Conservation (phyloP, 2,329 filamentous ascomycete genomes). For the Aspergillus nomiae region DNA sequence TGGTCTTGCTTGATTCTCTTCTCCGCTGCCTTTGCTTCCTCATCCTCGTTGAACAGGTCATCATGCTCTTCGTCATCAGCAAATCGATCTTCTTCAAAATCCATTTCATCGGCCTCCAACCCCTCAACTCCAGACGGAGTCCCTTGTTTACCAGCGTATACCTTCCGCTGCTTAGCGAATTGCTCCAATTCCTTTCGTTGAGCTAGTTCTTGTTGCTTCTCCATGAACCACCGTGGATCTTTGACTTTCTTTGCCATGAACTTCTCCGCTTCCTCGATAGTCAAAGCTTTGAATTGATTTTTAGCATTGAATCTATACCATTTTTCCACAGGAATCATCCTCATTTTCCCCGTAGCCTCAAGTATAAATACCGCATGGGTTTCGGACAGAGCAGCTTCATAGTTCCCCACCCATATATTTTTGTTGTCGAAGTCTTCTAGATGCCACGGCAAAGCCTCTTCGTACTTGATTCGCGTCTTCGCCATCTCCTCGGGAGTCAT, state of each 20-base stretch:
- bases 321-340: slow-evolving; percentile 89
- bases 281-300: slow-evolving; percentile 70
- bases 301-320: slow-evolving; percentile 72
- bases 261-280: slow-evolving; percentile 82
- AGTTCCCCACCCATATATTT: slow-evolving; percentile 89
- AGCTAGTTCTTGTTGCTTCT: slow-evolving; percentile 54
- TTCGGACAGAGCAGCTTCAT: slow-evolving; percentile 85
- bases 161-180: slow-evolving; percentile 50
- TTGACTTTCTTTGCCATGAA: slow-evolving; percentile 77
- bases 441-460: slow-evolving; percentile 95
- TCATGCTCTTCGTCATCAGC: slow-evolving; percentile 84
- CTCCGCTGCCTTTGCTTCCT: slow-evolving; percentile 72
- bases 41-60: slow-evolving; percentile 78
- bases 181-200: slow-evolving; percentile 62
- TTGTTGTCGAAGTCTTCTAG: slow-evolving; percentile 95
- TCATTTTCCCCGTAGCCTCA: slow-evolving; percentile 69
- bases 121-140: slow-evolving; percentile 49
- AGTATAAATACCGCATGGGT: slow-evolving; percentile 76
- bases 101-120: slow-evolving; percentile 65
- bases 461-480: slow-evolving; percentile 70
- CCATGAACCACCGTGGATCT: slow-evolving; percentile 78
- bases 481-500: slow-evolving; percentile 72
- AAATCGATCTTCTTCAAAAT: slow-evolving; percentile 73
- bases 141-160: slow-evolving; percentile 49
- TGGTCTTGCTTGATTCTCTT: slow-evolving; percentile 77